A percentile compares a stretch with the other conserved stretches of the same genome.
Evolutionary conservation across 2,329 filamentous ascomycete genomes (phyloP).

Genomic region (Fusarium liriodendri): DNA sequence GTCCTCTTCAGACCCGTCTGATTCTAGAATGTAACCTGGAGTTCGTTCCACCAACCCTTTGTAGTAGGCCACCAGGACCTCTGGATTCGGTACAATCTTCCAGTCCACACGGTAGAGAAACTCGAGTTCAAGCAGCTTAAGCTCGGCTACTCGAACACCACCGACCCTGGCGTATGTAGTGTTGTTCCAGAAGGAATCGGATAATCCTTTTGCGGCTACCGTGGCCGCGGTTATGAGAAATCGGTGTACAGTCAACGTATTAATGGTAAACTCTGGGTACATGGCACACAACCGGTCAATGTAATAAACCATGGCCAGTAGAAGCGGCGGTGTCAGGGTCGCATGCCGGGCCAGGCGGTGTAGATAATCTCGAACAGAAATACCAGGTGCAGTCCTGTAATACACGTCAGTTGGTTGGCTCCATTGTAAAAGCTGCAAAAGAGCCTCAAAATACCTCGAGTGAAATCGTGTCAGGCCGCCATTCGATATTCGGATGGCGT

Average conservation of each 20-base stretch:
- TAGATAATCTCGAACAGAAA: slow-evolving; percentile 94
- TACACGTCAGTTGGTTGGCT: slow-evolving; percentile 38
- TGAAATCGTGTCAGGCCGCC: slow-evolving; percentile 94
- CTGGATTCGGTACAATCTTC: slow-evolving; percentile 96
- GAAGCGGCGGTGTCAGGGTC: slow-evolving; percentile 88
- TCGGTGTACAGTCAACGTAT: slow-evolving; percentile 94
- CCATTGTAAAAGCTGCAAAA: slow-evolving; percentile 8
- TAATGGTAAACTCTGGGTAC: slow-evolving; percentile 96
- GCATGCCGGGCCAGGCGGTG: slow-evolving; percentile 93
- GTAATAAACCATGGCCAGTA: slow-evolving; percentile 99
- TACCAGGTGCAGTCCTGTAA: slow-evolving; percentile 78
- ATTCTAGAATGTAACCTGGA: slow-evolving; percentile 65
- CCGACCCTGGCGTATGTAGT: slow-evolving; percentile 95
- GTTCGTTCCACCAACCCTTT: slow-evolving; percentile 80
- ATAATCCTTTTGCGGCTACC: slow-evolving; percentile 94
- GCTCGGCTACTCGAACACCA: slow-evolving; percentile 88
- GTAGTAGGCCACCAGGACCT: slow-evolving; percentile 94
- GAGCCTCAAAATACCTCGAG: slow-evolving; percentile 72
- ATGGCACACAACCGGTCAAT: slow-evolving; percentile 94
- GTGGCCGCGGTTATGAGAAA: slow-evolving; percentile 97
- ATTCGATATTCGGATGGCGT: slow-evolving; percentile 79
- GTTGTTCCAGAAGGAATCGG: slow-evolving; percentile 98
- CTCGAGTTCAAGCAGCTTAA: slow-evolving; percentile 92
- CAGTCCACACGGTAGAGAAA: slow-evolving; percentile 94
- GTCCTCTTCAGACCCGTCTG: slow-evolving; percentile 48